phyloP scores from a whole-genome alignment of 1,284 basidiomycete genomes.

The Pseudozyma flocculosa region DNA sequence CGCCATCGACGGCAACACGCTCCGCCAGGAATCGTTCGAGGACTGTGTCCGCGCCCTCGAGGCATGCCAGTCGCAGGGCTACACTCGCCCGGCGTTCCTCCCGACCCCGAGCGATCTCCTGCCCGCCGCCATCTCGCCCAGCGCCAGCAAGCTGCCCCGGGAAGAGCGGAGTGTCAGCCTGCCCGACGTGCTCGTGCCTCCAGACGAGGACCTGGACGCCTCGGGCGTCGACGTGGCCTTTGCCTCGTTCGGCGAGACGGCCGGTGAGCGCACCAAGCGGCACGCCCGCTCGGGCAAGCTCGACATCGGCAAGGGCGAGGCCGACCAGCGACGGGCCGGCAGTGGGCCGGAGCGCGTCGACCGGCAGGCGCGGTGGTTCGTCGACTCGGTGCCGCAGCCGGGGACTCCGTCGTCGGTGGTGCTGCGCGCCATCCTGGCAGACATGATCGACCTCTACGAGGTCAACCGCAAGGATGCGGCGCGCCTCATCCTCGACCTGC shows the following conservation, averaged over 20 bases:
- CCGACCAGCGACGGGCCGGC: constrained; percentile 42
- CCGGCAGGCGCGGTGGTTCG: constrained; percentile 47
- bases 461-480: constrained; percentile 95
- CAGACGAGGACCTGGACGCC: constrained; percentile 42
- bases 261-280: not conserved
- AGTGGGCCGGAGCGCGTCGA: constrained; percentile 36
- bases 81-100: constrained; percentile 39
- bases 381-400: constrained; percentile 67
- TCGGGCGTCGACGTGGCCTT: constrained; percentile 49
- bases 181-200: constrained; percentile 47
- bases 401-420: constrained; percentile 75
- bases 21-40: constrained; percentile 50
- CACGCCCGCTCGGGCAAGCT: constrained; percentile 23
- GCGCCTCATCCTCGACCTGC: constrained; percentile 78
- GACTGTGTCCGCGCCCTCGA: constrained; percentile 44
- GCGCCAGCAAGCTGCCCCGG: constrained; percentile 15
- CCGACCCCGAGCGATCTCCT: constrained; percentile 47
- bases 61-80: constrained; percentile 23
- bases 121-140: constrained; percentile 41
- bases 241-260: constrained; percentile 18
- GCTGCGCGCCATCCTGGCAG: constrained; percentile 74
- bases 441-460: constrained; percentile 87
- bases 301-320: constrained; percentile 45
- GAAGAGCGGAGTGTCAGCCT: constrained; percentile 24
- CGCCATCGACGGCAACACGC: constrained; percentile 5